Evolutionary conservation across 139 green algal species (phyloP), one percentile per base, ranked within the genome.

Genomic region (Gonium pectorale): DNA sequence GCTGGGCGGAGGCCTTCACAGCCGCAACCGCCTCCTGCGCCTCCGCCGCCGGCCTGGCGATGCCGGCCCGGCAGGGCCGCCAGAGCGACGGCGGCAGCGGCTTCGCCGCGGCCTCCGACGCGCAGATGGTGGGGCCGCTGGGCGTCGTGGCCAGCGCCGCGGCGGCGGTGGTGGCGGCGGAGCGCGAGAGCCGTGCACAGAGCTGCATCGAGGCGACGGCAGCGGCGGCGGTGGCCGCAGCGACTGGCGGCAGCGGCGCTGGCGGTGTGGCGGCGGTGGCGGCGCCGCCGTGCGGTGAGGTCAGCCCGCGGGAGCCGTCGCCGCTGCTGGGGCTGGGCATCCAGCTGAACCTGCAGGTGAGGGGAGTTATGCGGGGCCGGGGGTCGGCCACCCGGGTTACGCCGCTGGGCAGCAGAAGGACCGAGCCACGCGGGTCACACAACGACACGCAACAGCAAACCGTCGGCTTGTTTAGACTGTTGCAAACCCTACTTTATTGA

Each of bases 291-390:
- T 29, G 21, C 29, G 3, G 29, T 29, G 63, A 54, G 13, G 46
- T 24, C 54, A 63, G 15, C 54, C 54, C 19, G 6, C 72, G 26
- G 49, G 33, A 67, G 13, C 77, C 62, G 41, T 62, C 46, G 3
- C 37, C 41, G 31, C 43, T 83, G 31, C 43, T 83, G 60, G n/a
- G n/a, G 0, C 44, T 83, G 21, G 77, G 77, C 9, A 41, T 73
- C 9, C 77, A 66, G 8, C n/a, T 83, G 5, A 83, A 83, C 43
- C 17, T 83, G 62, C 77, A 83, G 75, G 75, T 82, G 29, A 17
- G 44, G 54, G 54, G 54, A 6, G 54, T 29, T 19, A 22, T n/a
- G 6, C 46, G 46, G 46, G 46, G 46, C 46, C 46, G 46, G 46
- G 46, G 46, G 46, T 54, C n/a, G n/a, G n/a, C n/a, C n/a, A n/a